These are phyloP conservation scores for Ophiognomonia clavigignenti-juglandacearum DNA, from an alignment of 2,329 filamentous ascomycete genomes.

Conservation along the genomic window DNA sequence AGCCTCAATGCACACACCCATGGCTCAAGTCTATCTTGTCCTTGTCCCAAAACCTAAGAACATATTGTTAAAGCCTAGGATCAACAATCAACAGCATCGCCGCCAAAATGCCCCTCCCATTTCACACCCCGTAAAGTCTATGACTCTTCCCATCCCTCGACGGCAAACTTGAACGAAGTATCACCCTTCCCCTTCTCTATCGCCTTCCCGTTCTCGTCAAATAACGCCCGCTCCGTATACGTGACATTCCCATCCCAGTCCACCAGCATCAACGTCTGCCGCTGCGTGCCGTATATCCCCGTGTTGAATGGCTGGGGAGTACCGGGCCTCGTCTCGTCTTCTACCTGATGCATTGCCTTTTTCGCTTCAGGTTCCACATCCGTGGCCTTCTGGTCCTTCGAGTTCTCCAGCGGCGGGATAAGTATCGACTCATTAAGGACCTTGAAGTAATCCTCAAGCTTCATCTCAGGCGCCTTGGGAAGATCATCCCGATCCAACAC, in stretches of 20 bases:
- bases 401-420: slow-evolving; percentile 52
- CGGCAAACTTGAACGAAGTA: slow-evolving; percentile 48
- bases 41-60: too few species aligned
- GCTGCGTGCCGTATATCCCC: slow-evolving; percentile 60
- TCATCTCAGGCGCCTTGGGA: slow-evolving; percentile 36
- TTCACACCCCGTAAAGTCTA: too few species aligned
- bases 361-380: slow-evolving; percentile 24
- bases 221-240: slow-evolving; percentile 55
- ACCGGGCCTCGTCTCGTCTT: slow-evolving; percentile 28
- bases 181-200: slow-evolving; percentile 52
- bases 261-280: slow-evolving; percentile 58
- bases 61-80: too few species aligned
- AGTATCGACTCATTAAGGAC: slow-evolving; percentile 57
- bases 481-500: slow-evolving; percentile 56
- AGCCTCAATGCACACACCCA: too few species aligned
- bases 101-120: too few species aligned
- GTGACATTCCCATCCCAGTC: slow-evolving; percentile 59
- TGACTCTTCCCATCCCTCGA: slow-evolving; percentile 46
- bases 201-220: slow-evolving; percentile 51
- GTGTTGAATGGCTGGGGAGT: slow-evolving; percentile 42
- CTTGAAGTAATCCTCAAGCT: slow-evolving; percentile 49
- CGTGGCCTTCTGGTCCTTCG: slow-evolving; percentile 36
- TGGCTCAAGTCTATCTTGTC: too few species aligned
- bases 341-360: slow-evolving; percentile 24
- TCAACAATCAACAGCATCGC: too few species aligned